Evolutionary conservation across 495 filamentous ascomycete genomes (phyloP), one percentile per base, ranked within the genome.

Genomic region (Penicillium simplicissimum): DNA sequence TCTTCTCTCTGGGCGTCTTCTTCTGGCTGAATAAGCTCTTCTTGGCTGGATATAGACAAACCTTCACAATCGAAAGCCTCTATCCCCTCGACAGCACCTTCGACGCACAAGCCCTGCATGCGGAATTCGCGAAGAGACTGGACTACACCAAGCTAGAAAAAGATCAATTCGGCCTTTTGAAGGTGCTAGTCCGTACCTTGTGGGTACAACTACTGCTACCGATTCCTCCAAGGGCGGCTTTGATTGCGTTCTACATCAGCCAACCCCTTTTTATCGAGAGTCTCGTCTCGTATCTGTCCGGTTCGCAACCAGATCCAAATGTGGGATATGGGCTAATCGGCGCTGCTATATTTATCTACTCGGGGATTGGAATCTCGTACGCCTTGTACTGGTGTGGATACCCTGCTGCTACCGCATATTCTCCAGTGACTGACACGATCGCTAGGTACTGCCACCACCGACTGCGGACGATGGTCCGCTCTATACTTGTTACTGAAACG

Each of bases 191-290:
- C 7, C 54, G 35, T 7, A 63, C 61, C 13, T 33, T 86, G 17
- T 70, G 63, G 48, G 63, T 58, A 53, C 70, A 73, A 65, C 40
- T 83, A 10, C 59, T 75, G 10, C 67, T 71, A n/a, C 78, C 75
- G 2, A 75, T 82, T 35, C 69, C 75, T n/a, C 82, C 84, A 7
- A 74, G 83, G 7, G 57, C 81, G 14, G 76, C 70, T 35, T 68
- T 82, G 13, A 81, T 79, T 45, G 83, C 68, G 5, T 84, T 87
- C 71, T 75, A 64, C 23, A 81, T 84, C 60, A 78, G 78, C 49
- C 85, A 86, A 61, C 84, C 85, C 0, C 79, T 87, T 42, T 73
- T 86, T 43, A 78, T 87, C 21, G 68, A 79, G 48, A 71, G 69
- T 6, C 69, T 81, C 0, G 61, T 84, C 31, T 57, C 52, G 15